phyloP scores from a whole-genome alignment of 805 yeast genomes.

The Yarrowia sp. region DNA sequence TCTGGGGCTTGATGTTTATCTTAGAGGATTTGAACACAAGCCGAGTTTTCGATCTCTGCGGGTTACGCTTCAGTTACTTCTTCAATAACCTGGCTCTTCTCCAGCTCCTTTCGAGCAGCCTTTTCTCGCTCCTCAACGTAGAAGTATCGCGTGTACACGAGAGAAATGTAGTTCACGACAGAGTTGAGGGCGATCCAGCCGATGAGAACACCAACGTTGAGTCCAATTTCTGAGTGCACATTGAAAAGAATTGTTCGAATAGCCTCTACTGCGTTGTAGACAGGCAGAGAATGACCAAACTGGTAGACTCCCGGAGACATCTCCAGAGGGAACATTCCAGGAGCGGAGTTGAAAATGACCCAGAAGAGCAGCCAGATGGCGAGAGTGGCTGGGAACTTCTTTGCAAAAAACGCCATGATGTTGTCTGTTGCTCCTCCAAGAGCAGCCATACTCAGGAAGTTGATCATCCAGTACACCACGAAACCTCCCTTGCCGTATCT shows the following conservation, averaged over 20 bases:
- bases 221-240: slow-evolving; percentile 56
- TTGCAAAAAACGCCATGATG: slow-evolving; percentile 51
- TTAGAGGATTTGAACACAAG: too few species aligned
- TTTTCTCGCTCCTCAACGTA: slow-evolving; percentile 2
- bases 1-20: too few species aligned
- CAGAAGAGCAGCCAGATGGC: slow-evolving; percentile 73
- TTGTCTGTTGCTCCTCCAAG: slow-evolving; percentile 76
- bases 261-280: slow-evolving; percentile 62
- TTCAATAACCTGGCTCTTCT: not conserved
- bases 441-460: slow-evolving; percentile 67
- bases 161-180: not conserved
- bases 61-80: not conserved
- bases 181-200: slow-evolving; percentile 58
- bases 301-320: slow-evolving; percentile 56
- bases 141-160: not conserved
- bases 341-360: slow-evolving; percentile 66
- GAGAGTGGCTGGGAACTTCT: slow-evolving; percentile 58
- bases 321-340: slow-evolving; percentile 65
- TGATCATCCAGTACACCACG: slow-evolving; percentile 68
- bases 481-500: slow-evolving; percentile 70
- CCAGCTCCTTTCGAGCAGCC: not conserved
- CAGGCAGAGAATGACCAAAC: slow-evolving; percentile 68
- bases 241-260: slow-evolving; percentile 58
- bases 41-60: not conserved
- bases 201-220: slow-evolving; percentile 56